These are phyloP conservation scores for Cutaneotrichosporon arboriforme DNA, from an alignment of 1,284 basidiomycete species.

Conservation along the genomic window DNA sequence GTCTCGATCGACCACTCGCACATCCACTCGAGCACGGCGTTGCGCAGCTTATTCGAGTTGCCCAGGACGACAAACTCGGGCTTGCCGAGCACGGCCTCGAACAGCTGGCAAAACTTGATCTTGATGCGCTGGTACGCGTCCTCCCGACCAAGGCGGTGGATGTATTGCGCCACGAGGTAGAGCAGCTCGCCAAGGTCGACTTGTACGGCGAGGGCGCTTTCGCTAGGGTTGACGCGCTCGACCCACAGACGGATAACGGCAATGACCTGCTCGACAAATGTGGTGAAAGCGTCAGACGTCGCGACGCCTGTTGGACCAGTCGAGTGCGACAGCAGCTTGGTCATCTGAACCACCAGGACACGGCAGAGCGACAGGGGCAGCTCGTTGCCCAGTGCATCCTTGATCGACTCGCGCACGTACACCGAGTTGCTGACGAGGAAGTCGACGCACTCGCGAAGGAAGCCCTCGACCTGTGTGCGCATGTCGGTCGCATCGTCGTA, in stretches of 20 bases:
- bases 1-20: conserved; percentile 60
- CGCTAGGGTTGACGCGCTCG: conserved; percentile 61
- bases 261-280: conserved; percentile 69
- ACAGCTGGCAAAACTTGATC: conserved; percentile 68
- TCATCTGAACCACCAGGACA: conserved; percentile 63
- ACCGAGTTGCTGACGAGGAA: conserved; percentile 60
- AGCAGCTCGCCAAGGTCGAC: conserved; percentile 67
- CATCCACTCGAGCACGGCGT: conserved; percentile 65
- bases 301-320: conserved; percentile 47
- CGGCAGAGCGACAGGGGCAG: conserved; percentile 64
- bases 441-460: conserved; percentile 66
- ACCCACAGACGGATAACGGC: conserved; percentile 68
- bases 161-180: conserved; percentile 60
- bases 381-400: conserved; percentile 73
- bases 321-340: conserved; percentile 52
- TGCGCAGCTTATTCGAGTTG: conserved; percentile 63
- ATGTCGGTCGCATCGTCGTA: conserved; percentile 61
- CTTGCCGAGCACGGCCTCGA: conserved; percentile 62
- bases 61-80: conserved; percentile 59
- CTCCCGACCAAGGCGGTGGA: conserved; percentile 58
- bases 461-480: conserved; percentile 54
- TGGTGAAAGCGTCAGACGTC: conserved; percentile 56
- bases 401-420: conserved; percentile 65
- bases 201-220: conserved; percentile 58
- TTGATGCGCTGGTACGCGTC: conserved; percentile 60